A percentile compares a stretch with the other conserved stretches of the same genome.
Conservation (phyloP, 2,329 filamentous ascomycete genomes). For the Leptosphaerulina australis region DNA sequence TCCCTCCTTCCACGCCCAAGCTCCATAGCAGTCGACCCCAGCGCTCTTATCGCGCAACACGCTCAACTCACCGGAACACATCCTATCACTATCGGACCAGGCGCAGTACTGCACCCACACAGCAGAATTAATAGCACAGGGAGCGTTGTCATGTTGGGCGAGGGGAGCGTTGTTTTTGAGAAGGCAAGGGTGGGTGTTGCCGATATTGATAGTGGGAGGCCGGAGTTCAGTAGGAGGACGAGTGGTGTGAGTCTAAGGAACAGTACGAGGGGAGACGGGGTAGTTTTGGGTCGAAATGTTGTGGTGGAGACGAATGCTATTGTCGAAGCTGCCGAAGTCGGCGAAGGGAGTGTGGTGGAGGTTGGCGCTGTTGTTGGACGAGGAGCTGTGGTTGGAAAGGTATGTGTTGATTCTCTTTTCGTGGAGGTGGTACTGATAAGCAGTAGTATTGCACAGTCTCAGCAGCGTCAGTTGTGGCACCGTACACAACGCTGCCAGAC, state of each 20-base stretch:
- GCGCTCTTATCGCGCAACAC: constrained; percentile 56
- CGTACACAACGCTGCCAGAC: constrained; percentile 50
- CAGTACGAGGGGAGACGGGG: constrained; percentile 36
- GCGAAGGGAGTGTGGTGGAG: constrained; percentile 46
- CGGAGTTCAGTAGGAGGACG: constrained; percentile 13
- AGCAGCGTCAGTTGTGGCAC: constrained; percentile 43
- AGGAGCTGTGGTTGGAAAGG: constrained; percentile 51
- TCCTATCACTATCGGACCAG: constrained; percentile 76
- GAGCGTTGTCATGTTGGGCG: constrained; percentile 53
- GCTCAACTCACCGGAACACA: constrained; percentile 69
- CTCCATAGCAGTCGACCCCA: constrained; percentile 52
- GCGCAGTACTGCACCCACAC: constrained; percentile 85
- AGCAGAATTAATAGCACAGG: constrained; percentile 57
- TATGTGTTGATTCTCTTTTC: constrained; percentile 20
- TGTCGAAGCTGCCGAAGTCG: constrained; percentile 47
- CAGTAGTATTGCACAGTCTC: constrained; percentile 54
- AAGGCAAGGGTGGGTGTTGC: constrained; percentile 50
- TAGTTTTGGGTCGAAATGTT: constrained; percentile 51
- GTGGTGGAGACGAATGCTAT: constrained; percentile 53
- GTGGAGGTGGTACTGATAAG: constrained; percentile 1
- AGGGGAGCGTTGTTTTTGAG: constrained; percentile 77
- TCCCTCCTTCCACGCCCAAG: constrained; percentile 48
- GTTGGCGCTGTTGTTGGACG: constrained; percentile 42
- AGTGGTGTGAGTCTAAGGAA: constrained; percentile 19
- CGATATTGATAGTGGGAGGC: constrained; percentile 17